A percentile compares a stretch with the other conserved stretches of the same genome.
phyloP scores from a whole-genome alignment of 2,329 filamentous ascomycete species.

The Alternaria arbusti region DNA sequence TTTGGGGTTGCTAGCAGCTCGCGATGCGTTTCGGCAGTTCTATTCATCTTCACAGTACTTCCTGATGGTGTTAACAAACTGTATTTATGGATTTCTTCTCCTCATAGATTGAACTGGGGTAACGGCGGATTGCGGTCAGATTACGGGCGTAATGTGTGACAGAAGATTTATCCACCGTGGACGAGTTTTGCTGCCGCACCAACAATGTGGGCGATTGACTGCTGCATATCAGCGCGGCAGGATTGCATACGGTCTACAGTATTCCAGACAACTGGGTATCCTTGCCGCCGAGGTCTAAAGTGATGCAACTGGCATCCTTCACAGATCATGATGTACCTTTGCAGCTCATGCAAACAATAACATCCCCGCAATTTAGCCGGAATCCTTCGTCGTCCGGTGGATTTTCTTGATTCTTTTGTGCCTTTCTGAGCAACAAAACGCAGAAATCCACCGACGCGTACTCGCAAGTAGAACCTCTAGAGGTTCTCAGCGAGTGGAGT shows the following conservation, averaged over 20 bases:
- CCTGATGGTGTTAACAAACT: neutral
- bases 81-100: neutral
- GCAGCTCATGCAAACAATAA: neutral
- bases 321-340: neutral
- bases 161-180: constrained; percentile 13
- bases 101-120: neutral
- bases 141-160: constrained; percentile 1
- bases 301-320: neutral
- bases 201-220: neutral
- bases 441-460: neutral
- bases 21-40: constrained; percentile 19
- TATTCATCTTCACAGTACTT: neutral
- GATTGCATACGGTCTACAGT: neutral
- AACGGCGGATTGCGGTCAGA: constrained; percentile 1
- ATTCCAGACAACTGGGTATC: neutral
- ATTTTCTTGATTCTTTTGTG: neutral
- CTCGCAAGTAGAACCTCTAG: neutral
- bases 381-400: neutral
- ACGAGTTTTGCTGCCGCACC: constrained; percentile 4
- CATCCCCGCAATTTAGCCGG: neutral
- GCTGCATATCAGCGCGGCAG: neutral
- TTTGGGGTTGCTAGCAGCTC: constrained; percentile 6
- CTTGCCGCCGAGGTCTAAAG: neutral
- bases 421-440: neutral
- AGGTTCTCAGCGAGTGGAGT: neutral